Percentiles rank a stretch among this genome's conserved stretches.
phyloP scores from a whole-genome alignment of 2,329 filamentous ascomycete species.

The Hawksworthiomyces lignivorus region DNA sequence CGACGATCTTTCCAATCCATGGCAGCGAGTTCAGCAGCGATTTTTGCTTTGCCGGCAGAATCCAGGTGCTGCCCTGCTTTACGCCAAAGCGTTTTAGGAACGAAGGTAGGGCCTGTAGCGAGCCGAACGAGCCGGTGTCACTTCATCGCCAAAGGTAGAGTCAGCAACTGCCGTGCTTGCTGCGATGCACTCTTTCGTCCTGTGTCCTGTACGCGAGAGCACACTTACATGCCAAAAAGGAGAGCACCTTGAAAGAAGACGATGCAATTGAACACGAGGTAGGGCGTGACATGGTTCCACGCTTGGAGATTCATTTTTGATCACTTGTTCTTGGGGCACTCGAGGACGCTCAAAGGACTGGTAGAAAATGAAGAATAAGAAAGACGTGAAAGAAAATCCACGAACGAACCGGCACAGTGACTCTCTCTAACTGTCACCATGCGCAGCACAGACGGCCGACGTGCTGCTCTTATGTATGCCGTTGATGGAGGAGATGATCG shows the following conservation, averaged over 20 bases:
- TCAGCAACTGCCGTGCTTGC: too few species aligned
- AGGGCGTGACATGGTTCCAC: conserved; percentile 13
- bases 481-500: too few species aligned
- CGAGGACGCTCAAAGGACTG: background rate
- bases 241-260: conserved; percentile 13
- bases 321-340: background rate
- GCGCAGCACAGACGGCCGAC: too few species aligned
- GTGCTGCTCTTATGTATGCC: background rate
- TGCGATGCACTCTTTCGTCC: too few species aligned
- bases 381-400: background rate
- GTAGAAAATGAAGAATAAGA: background rate
- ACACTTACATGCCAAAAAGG: conserved; percentile 15
- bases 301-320: conserved; percentile 4
- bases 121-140: conserved; percentile 14
- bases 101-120: conserved; percentile 13
- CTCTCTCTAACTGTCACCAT: too few species aligned
- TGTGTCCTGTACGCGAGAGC: background rate
- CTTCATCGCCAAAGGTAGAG: background rate
- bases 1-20: conserved; percentile 15
- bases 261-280: conserved; percentile 13
- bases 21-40: conserved; percentile 14
- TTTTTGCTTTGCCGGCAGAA: conserved; percentile 7
- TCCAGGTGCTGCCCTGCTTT: conserved; percentile 3
- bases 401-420: too few species aligned
- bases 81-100: conserved; percentile 11